A percentile compares a stretch with the other conserved stretches of the same genome.
phyloP scores from a whole-genome alignment of 768 basidiomycete genomes.

The Rhodocollybia butyracea region DNA sequence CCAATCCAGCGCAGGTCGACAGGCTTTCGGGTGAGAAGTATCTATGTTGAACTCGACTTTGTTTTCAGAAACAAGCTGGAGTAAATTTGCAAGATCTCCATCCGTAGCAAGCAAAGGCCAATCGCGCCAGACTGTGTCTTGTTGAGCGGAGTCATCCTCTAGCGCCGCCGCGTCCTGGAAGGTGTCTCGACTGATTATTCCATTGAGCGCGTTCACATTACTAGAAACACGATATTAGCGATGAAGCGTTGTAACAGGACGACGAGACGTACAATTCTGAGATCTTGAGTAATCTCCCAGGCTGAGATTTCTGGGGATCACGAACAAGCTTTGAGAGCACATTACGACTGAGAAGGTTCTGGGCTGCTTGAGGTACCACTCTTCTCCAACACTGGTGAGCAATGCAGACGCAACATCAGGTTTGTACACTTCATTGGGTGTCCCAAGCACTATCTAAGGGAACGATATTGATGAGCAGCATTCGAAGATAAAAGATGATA shows the following conservation, averaged over 20 bases:
- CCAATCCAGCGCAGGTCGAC: constrained; percentile 64
- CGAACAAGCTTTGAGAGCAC: constrained; percentile 65
- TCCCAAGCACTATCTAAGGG: constrained; percentile 72
- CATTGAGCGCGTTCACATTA: constrained; percentile 66
- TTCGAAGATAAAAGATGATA: neutral
- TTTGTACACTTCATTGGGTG: constrained; percentile 67
- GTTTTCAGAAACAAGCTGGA: constrained; percentile 80
- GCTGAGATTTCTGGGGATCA: constrained; percentile 58
- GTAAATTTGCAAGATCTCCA: constrained; percentile 74
- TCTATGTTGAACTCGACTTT: constrained; percentile 76
- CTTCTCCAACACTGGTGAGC: constrained; percentile 54
- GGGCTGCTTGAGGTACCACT: constrained; percentile 52
- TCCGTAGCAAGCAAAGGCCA: constrained; percentile 82
- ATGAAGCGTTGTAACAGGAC: neutral
- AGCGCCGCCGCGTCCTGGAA: constrained; percentile 69
- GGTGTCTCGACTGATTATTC: constrained; percentile 58
- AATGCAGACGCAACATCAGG: constrained; percentile 53
- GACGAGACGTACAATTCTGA: constrained; percentile 54
- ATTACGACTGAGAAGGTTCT: constrained; percentile 59
- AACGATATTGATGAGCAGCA: neutral
- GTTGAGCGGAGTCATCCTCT: constrained; percentile 50
- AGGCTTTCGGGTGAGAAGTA: constrained; percentile 51
- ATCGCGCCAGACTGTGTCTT: constrained; percentile 57
- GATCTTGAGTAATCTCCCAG: constrained; percentile 74
- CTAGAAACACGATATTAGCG: constrained; percentile 27